Percentiles rank a stretch among this genome's conserved stretches.
Conservation (phyloP, 257 asterid genomes). For the Schizonepeta tenuifolia region DNA sequence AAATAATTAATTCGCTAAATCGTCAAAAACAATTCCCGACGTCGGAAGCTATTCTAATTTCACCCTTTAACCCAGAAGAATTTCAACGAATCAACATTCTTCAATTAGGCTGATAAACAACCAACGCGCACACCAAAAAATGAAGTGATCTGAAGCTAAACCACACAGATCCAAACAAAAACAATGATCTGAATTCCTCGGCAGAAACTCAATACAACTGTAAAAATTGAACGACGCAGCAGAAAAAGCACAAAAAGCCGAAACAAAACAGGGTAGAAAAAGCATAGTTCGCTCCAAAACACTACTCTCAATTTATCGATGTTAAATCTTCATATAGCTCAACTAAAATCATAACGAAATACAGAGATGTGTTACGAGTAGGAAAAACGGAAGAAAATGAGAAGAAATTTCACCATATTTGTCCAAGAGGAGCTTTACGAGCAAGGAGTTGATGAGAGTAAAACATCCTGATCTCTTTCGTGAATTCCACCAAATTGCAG, state of each 20-base stretch:
- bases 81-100: not conserved
- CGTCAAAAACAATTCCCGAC: not conserved
- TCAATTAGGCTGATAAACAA: not conserved
- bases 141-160: slow-evolving; percentile 22
- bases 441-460: slow-evolving; percentile 92
- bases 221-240: slow-evolving; percentile 3
- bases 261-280: slow-evolving; percentile 26
- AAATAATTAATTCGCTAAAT: not conserved
- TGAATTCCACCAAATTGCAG: slow-evolving; percentile 15
- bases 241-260: not conserved
- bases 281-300: slow-evolving; percentile 13
- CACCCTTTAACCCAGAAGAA: not conserved
- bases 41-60: not conserved
- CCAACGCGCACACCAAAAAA: not conserved
- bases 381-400: not conserved
- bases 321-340: slow-evolving; percentile 13
- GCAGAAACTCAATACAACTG: not conserved
- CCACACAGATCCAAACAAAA: not conserved
- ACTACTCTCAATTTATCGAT: slow-evolving; percentile 1
- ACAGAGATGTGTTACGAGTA: not conserved
- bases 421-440: slow-evolving; percentile 94
- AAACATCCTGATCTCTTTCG: slow-evolving; percentile 52
- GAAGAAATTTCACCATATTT: slow-evolving; percentile 63
- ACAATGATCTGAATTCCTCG: slow-evolving; percentile 9
- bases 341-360: slow-evolving; percentile 11